A percentile compares a stretch with the other conserved stretches of the same genome.
Conservation (phyloP, 78 protist species). For the Bigelowiella natans region DNA sequence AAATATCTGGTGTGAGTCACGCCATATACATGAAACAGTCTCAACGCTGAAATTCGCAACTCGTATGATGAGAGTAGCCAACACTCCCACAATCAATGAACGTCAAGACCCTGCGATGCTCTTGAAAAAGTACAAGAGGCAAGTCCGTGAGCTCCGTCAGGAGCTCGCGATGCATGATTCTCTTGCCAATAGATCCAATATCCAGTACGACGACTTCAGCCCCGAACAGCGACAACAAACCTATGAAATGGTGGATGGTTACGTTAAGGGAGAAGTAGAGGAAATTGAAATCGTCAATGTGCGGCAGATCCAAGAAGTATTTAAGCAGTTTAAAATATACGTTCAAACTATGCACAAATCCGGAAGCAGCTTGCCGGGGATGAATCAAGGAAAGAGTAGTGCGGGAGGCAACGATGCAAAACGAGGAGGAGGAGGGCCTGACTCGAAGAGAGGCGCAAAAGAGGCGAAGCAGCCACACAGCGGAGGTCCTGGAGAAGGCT, state of each 20-base stretch:
- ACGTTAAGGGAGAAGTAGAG: conserved; percentile 25
- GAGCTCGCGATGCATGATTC: conserved; percentile 75
- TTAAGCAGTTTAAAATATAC: not conserved
- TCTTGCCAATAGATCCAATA: conserved; percentile 22
- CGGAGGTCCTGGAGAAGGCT: no score
- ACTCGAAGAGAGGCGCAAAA: no score
- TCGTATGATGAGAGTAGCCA: conserved; percentile 47
- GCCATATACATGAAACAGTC: conserved; percentile 55
- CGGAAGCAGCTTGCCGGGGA: no score
- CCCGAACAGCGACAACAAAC: conserved; percentile 41
- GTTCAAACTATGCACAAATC: no score
- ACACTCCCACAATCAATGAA: conserved; percentile 37
- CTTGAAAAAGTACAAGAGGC: conserved; percentile 20
- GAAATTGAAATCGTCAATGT: conserved; percentile 1
- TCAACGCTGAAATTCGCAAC: conserved; percentile 56
- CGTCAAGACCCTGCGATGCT: conserved; percentile 18
- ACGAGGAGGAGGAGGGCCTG: no score
- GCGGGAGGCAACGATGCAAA: no score
- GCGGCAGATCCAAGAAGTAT: conserved; percentile 33
- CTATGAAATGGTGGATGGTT: not conserved
- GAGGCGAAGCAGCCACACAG: no score
- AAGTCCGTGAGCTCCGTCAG: conserved; percentile 37
- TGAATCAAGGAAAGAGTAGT: no score
- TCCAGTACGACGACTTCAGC: conserved; percentile 38
- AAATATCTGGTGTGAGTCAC: not conserved